Evolutionary conservation across 2,329 filamentous ascomycete species (phyloP), one percentile per base, ranked within the genome.

Genomic region (Fusarium robinianum): DNA sequence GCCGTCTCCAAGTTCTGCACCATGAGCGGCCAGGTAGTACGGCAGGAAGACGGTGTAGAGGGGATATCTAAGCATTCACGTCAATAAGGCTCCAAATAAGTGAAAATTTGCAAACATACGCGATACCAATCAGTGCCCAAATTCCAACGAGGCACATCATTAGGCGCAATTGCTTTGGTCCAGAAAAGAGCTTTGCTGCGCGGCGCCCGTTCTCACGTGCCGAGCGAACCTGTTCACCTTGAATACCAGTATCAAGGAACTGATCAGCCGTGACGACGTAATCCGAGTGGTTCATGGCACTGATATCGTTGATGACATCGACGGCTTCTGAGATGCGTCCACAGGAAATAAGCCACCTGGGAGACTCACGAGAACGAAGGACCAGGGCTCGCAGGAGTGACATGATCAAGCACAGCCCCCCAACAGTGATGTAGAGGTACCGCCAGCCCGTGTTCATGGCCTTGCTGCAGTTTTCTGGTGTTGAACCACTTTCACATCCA

Each of bases 11-110:
- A 61, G 41, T 32, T 63, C 40, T 1, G 63, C 60, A 35, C 63
- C 67, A 29, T 69, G 66, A 6, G 64, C 70, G 9, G 66, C 65
- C 5, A 74, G 66, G 41, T 74, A 74, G 1, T 69, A 71, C 1
- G 71, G 70, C 26, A 74, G 65, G 36, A 74, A 74, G 29, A 68
- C 67, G 41, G 71, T 72, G 53, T 71, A 74, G 0, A 75, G 62
- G 3, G 72, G 71, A 49, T 74, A 74, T 5, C 49, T 50, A 11
- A 15, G 6, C n/a, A 12, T 6, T 25, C 3, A 18, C 12, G n/a
- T 18, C 9, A 22, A 16, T 5, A 25, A 7, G 16, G 22, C 5
- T 6, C 6, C 4, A 8, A 2, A 4, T 4, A 8, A 9, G 7
- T 2, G 7, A 4, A 6, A 19, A 8, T 2, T 12, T 8, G 8